A percentile compares a stretch with the other conserved stretches of the same genome.
These are phyloP conservation scores for Trapa bicornis DNA, from an alignment of 345 rosid species.

Conservation along the genomic window DNA sequence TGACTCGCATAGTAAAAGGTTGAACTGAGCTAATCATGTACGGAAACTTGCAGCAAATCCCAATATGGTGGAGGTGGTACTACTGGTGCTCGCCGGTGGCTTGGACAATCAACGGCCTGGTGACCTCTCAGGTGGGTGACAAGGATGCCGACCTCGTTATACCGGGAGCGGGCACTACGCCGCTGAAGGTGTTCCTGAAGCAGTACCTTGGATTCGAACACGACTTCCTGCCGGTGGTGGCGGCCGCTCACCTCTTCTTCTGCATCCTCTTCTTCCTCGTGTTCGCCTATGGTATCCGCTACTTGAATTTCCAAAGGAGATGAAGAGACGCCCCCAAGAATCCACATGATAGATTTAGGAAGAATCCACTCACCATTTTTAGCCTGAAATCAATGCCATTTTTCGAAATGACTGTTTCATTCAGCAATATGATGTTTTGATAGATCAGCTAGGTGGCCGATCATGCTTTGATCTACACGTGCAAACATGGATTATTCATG, in stretches of 20 bases:
- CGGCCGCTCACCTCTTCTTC: slow-evolving; percentile 33
- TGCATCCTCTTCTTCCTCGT: slow-evolving; percentile 15
- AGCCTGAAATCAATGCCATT: no score
- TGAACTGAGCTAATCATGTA: background rate
- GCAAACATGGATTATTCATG: no score
- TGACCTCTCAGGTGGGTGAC: slow-evolving; percentile 67
- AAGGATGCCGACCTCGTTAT: slow-evolving; percentile 16
- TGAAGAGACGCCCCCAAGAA: background rate
- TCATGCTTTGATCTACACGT: no score
- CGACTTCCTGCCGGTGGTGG: slow-evolving; percentile 53
- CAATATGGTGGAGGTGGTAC: slow-evolving; percentile 95
- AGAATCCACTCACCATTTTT: no score
- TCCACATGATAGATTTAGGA: background rate
- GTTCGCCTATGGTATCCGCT: slow-evolving; percentile 18
- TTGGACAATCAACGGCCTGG: slow-evolving; percentile 74
- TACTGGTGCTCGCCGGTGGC: slow-evolving; percentile 68
- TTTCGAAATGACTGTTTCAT: no score
- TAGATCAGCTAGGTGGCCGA: no score
- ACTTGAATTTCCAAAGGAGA: slow-evolving; percentile 20
- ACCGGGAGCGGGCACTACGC: slow-evolving; percentile 20
- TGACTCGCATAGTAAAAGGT: background rate
- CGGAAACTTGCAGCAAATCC: slow-evolving; percentile 37
- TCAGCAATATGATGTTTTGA: no score
- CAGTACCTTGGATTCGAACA: slow-evolving; percentile 32
- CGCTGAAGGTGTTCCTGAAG: slow-evolving; percentile 37